Base-by-base conservation (phyloP, 2,329 filamentous ascomycete genomes). In the Aspergillus niger region DNA sequence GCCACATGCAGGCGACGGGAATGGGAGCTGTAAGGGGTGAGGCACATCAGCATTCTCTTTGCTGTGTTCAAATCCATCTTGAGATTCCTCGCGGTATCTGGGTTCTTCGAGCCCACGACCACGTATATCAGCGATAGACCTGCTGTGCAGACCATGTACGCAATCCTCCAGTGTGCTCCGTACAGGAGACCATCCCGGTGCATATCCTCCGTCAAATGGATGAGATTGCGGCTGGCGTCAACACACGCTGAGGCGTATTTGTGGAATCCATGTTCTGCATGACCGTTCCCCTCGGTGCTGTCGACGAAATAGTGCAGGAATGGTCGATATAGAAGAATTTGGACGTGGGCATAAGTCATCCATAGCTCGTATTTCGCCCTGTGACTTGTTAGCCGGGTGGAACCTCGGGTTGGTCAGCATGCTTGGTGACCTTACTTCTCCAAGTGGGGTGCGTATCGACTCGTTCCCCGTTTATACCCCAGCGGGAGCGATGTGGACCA, bases 121-220 rank as follows among this genome's bases (percentile, higher is more conserved):
- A 59, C 52, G 24, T 63, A 61, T 6, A 63, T 41, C 22, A 63
- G 22, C 2, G 61, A 52, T 11, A 60, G 3, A 3, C 51, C 48
- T 7, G 61, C 41, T 10, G 55, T 58, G n/a, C 55, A 20, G 3
- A 63, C 24, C 41, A 61, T 53, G 28, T 58, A 53, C 15, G 52
- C 36, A 10, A 61, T 43, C 17, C 49, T 43, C 59, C 62, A 64
- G 10, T 60, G 53, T 2, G 50, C 36, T 2, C 62, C 62, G n/a
- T 17, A 56, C 2, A 64, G 26, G n/a, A 64, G 54, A 2, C 54
- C 62, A 17, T 53, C 28, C 5, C 51, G 48, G 15, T 58, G 30
- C 62, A 64, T 64, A 26, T 64, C 62, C 47, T 64, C 56, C 11
- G 47, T 57, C 11, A 64, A 49, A 11, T 30, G 50, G n/a, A 64